These are phyloP conservation scores for Leccinum uliginosum DNA, from an alignment of 768 basidiomycete genomes.

Conservation along the genomic window DNA sequence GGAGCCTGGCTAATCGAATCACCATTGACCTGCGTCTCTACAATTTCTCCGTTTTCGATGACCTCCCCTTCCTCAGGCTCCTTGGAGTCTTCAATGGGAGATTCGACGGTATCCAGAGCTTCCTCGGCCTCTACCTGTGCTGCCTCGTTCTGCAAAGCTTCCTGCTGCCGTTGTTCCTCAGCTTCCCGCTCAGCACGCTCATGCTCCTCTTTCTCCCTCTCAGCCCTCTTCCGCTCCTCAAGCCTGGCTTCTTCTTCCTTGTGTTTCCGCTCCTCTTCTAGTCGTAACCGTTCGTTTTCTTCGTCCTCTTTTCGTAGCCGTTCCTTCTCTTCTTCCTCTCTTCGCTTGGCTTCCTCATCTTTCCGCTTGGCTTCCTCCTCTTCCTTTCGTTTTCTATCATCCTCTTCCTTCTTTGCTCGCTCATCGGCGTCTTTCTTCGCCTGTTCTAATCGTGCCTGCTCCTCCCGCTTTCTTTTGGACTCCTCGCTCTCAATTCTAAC, in stretches of 20 bases:
- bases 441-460: constrained; percentile 39
- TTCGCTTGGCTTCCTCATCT: constrained; percentile 38
- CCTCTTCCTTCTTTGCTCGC: constrained; percentile 33
- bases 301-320: constrained; percentile 34
- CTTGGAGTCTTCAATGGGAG: constrained; percentile 42
- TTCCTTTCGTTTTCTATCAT: constrained; percentile 36
- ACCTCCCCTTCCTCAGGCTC: constrained; percentile 40
- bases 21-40: constrained; percentile 28
- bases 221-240: constrained; percentile 28
- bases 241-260: constrained; percentile 21
- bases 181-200: constrained; percentile 36
- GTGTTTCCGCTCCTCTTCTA: constrained; percentile 33
- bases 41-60: constrained; percentile 29
- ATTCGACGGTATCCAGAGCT: constrained; percentile 29
- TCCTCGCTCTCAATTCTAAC: constrained; percentile 66
- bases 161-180: constrained; percentile 29
- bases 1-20: constrained; percentile 39
- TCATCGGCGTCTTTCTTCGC: constrained; percentile 37
- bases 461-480: constrained; percentile 46
- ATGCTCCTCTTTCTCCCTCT: constrained; percentile 38
- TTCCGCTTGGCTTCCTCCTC: constrained; percentile 42
- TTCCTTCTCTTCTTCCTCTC: constrained; percentile 43
- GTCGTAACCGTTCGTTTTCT: constrained; percentile 33
- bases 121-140: constrained; percentile 35
- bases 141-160: constrained; percentile 19